These are phyloP conservation scores for Phalaenopsis hybrid DNA, from an alignment of 116 monocot species.

Conservation along the genomic window DNA sequence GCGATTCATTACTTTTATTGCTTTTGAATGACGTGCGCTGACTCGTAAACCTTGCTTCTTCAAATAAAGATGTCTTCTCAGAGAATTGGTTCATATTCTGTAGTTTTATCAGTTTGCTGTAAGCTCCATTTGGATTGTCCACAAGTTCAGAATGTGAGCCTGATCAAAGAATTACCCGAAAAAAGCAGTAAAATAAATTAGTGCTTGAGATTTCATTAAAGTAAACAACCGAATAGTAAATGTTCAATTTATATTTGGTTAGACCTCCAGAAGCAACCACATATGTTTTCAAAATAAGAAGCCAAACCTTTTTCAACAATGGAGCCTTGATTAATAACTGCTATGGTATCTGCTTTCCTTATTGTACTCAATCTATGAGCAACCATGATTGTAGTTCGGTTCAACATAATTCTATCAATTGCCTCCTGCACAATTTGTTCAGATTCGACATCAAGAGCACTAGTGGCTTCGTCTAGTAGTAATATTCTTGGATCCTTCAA, in stretches of 20 bases:
- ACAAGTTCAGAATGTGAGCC: conserved; percentile 59
- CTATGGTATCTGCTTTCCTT: conserved; percentile 41
- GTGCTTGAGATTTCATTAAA: background rate
- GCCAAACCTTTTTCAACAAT: conserved; percentile 44
- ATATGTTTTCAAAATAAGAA: background rate
- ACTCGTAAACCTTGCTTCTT: background rate
- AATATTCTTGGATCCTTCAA: conserved; percentile 29
- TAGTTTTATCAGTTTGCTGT: conserved; percentile 57
- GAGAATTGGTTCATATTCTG: conserved; percentile 39
- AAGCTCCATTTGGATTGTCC: conserved; percentile 31
- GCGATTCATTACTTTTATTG: conserved; percentile 2
- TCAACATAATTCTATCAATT: conserved; percentile 7
- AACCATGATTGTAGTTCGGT: conserved; percentile 7
- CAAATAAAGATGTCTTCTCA: conserved; percentile 2
- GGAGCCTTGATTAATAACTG: conserved; percentile 39
- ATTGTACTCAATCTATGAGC: conserved; percentile 34
- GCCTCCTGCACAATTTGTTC: conserved; percentile 15
- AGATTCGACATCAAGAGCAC: conserved; percentile 19
- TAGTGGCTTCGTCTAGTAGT: conserved; percentile 34
- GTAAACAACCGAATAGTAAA: background rate
- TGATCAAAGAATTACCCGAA: conserved; percentile 11
- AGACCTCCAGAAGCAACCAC: background rate
- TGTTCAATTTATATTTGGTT: background rate
- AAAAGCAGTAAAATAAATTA: conserved; percentile 12
- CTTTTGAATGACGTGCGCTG: conserved; percentile 1